A percentile compares a stretch with the other conserved stretches of the same genome.
These are phyloP conservation scores for Thyridium curvatum DNA, from an alignment of 2,329 filamentous ascomycete species.

Conservation along the genomic window DNA sequence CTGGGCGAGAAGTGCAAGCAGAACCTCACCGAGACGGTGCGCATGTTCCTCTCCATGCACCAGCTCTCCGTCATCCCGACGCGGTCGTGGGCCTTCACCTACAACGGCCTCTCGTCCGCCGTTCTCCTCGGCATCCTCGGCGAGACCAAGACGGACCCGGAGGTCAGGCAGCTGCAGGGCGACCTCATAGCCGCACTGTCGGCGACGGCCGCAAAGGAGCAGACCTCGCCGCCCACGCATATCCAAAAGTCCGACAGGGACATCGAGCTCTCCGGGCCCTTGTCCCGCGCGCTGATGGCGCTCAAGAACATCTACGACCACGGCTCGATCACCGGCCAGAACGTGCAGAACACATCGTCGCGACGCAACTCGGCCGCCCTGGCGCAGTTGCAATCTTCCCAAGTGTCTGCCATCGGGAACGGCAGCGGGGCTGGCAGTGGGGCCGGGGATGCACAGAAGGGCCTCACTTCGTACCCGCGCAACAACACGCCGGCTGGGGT, in stretches of 20 bases:
- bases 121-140: constrained; percentile 57
- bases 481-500: constrained; percentile 23
- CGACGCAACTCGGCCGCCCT: too few relatives aligned
- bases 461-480: constrained; percentile 4
- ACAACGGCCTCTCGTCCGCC: constrained; percentile 60
- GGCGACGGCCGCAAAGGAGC: constrained; percentile 57
- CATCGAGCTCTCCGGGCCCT: constrained; percentile 55
- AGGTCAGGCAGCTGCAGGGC: constrained; percentile 57
- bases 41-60: constrained; percentile 65
- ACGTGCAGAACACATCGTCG: too few relatives aligned
- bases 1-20: constrained; percentile 54
- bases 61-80: constrained; percentile 61
- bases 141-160: constrained; percentile 57
- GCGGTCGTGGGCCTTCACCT: constrained; percentile 62
- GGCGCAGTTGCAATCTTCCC: too few relatives aligned
- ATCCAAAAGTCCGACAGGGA: constrained; percentile 51
- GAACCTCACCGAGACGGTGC: constrained; percentile 58
- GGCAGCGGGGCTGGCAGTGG: too few relatives aligned
- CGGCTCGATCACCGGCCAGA: constrained; percentile 46
- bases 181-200: constrained; percentile 59
- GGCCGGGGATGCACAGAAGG: too few relatives aligned
- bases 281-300: constrained; percentile 54
- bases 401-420: too few relatives aligned
- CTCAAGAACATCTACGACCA: constrained; percentile 63
- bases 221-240: constrained; percentile 41